Conservation (phyloP, 345 rosid genomes). For the Acer saccharum region DNA sequence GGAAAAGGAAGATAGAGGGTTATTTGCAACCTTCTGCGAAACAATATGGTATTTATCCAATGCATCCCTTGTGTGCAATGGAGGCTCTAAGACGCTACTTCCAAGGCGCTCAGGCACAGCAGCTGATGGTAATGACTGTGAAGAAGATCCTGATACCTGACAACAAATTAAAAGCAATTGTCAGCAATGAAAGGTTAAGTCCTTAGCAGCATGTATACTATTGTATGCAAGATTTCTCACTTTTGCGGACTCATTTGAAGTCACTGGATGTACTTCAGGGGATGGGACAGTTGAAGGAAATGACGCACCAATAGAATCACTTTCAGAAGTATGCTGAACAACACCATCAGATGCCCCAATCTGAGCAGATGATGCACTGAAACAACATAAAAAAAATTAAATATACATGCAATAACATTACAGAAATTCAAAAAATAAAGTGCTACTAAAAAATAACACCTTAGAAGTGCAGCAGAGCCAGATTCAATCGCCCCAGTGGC, state of each 20-base stretch:
- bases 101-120: constrained; percentile 64
- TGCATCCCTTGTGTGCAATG: constrained; percentile 84
- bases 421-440: not conserved
- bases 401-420: constrained; percentile 16
- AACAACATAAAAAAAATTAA: constrained; percentile 18
- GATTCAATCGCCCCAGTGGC: constrained; percentile 61
- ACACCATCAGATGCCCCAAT: constrained; percentile 52
- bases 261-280: constrained; percentile 53
- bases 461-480: constrained; percentile 50
- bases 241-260: constrained; percentile 50
- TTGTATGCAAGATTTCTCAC: constrained; percentile 32
- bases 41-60: constrained; percentile 83
- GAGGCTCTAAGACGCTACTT: constrained; percentile 60
- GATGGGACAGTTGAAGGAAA: constrained; percentile 48
- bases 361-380: constrained; percentile 58
- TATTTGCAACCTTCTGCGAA: constrained; percentile 69
- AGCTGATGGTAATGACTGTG: constrained; percentile 53
- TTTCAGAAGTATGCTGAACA: constrained; percentile 49
- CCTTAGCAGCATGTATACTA: constrained; percentile 17
- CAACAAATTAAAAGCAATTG: constrained; percentile 10
- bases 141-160: constrained; percentile 53
- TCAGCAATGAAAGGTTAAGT: constrained; percentile 11
- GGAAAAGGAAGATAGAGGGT: not conserved
- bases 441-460: constrained; percentile 38
- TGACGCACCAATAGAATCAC: constrained; percentile 41